phyloP scores from a whole-genome alignment of 805 yeast genomes.

The Metschnikowia rubicola region DNA sequence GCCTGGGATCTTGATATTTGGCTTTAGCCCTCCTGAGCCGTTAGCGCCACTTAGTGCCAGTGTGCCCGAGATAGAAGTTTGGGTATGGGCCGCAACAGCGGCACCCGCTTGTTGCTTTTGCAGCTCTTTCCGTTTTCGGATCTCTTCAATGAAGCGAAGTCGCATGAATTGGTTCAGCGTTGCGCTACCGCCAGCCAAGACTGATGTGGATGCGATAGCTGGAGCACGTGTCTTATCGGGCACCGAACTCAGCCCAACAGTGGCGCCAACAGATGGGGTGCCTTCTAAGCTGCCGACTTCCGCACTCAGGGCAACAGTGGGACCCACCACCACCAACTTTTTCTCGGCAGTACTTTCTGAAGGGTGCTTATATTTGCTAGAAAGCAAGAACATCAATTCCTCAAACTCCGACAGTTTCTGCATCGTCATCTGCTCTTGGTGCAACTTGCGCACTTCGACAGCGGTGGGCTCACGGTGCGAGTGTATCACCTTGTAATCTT shows the following conservation, averaged over 20 bases:
- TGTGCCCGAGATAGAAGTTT: not conserved
- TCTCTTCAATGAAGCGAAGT: conserved; percentile 82
- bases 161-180: conserved; percentile 74
- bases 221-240: conserved; percentile 6
- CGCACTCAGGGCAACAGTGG: conserved; percentile 17
- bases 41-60: too few species aligned
- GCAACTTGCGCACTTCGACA: conserved; percentile 32
- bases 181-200: conserved; percentile 21
- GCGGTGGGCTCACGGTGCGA: conserved; percentile 32
- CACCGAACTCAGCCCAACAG: conserved; percentile 3
- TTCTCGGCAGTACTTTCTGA: conserved; percentile 36
- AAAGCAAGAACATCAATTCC: conserved; percentile 67
- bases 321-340: conserved; percentile 38
- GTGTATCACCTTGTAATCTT: conserved; percentile 28
- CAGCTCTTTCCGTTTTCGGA: conserved; percentile 59
- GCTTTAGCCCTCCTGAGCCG: too few species aligned
- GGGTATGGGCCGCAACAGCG: conserved; percentile 36
- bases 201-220: conserved; percentile 18
- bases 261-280: conserved; percentile 15
- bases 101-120: conserved; percentile 42
- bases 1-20: too few species aligned
- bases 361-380: conserved; percentile 36
- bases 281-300: conserved; percentile 17
- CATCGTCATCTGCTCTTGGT: conserved; percentile 39
- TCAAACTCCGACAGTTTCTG: conserved; percentile 84